Conservation (phyloP, 2,329 filamentous ascomycete species). For the Epichloe festucae region DNA sequence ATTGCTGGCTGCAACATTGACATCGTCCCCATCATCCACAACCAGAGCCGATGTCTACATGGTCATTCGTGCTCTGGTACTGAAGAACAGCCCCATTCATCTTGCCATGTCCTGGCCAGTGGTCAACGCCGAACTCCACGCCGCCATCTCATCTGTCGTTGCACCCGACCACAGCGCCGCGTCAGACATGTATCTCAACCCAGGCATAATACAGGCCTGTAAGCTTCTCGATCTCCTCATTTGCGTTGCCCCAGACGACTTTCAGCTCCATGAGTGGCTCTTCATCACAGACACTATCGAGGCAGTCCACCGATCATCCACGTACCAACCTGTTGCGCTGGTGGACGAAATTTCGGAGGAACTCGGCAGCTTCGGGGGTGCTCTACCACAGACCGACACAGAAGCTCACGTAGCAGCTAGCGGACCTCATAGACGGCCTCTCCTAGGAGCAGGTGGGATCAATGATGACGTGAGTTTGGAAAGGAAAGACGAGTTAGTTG, state of each 20-base stretch:
- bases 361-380: slow-evolving; percentile 36
- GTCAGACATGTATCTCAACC: slow-evolving; percentile 62
- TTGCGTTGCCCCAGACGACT: slow-evolving; percentile 80
- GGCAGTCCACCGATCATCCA: slow-evolving; percentile 69
- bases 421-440: slow-evolving; percentile 29
- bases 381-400: slow-evolving; percentile 22
- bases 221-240: slow-evolving; percentile 87
- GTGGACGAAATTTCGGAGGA: slow-evolving; percentile 76
- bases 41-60: slow-evolving; percentile 86
- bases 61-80: slow-evolving; percentile 66
- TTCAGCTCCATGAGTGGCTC: slow-evolving; percentile 96
- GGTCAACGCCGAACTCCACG: slow-evolving; percentile 74
- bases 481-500: slow-evolving; percentile 55
- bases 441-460: slow-evolving; percentile 39
- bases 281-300: slow-evolving; percentile 97
- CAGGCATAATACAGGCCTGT: slow-evolving; percentile 75
- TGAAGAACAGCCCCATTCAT: slow-evolving; percentile 68
- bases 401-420: slow-evolving; percentile 23
- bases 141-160: slow-evolving; percentile 62
- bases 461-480: slow-evolving; percentile 44
- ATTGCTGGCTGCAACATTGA: slow-evolving; percentile 67
- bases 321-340: slow-evolving; percentile 59
- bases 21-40: slow-evolving; percentile 81
- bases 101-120: slow-evolving; percentile 81
- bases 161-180: slow-evolving; percentile 49